Evolutionary conservation across 75 land plant species (phyloP), one percentile per base, ranked within the genome.

Genomic region (Adiantum capillusveneris): DNA sequence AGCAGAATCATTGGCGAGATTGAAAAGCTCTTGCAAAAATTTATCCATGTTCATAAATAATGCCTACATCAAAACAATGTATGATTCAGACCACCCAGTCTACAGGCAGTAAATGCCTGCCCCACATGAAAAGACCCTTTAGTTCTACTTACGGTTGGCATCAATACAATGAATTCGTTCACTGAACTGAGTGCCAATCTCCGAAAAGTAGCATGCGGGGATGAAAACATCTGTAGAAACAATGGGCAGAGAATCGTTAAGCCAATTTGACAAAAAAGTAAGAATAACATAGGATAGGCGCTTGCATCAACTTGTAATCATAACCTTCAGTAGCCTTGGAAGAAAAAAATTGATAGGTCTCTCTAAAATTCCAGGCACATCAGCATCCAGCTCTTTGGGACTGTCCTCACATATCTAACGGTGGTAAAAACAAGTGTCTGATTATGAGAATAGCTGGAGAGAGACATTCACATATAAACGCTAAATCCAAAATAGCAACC

Each of bases 321-420:
- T 24, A 29, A 91, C 97, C 94, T 88, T 81, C 39, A 86, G 74
- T 57, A 94, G 70, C 74, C 96, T 75, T 25, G 98, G 98, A 51
- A 94, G 60, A 37, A 94, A 81, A 25, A 86, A 50, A 70, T 84
- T 84, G 63, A 86, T 84, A 7, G 98, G 87, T 1, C 85, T 76
- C 58, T 94, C 96, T 65, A 77, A 17, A 42, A 94, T 51, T 7
- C 98, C 98, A 30, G 85, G 75, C 16, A 94, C 81, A 71, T 90
- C 96, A 24, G 76, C 68, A 74, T 90, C 98, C 43, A 94, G 74
- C 51, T 76, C 79, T 53, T 86, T 88, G 12, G 98, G 96, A 21
- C 76, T 70, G 59, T 94, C 98, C 60, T 94, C 98, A 73, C 96
- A 86, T 17, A 94, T 86, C 98, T 94, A 75, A 17, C n/a, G 3